phyloP scores from a whole-genome alignment of 176 grass and related monocot genomes.

The Musa troglodytarum region DNA sequence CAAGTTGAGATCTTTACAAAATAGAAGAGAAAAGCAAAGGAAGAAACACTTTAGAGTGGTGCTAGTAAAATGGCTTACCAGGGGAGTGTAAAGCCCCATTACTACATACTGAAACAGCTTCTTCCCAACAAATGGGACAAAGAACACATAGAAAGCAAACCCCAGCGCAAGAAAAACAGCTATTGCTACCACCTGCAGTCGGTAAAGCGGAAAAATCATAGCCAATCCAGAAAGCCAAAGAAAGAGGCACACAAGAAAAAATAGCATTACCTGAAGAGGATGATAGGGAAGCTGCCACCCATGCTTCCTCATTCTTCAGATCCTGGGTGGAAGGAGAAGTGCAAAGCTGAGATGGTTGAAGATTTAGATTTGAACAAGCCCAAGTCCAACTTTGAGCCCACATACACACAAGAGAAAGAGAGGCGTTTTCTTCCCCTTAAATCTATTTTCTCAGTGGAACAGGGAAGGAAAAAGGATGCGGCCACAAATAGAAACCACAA shows the following conservation, averaged over 20 bases:
- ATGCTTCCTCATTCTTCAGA: slow-evolving; percentile 76
- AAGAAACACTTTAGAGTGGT: not conserved
- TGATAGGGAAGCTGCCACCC: slow-evolving; percentile 98
- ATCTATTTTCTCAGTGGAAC: not conserved
- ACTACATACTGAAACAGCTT: slow-evolving; percentile 48
- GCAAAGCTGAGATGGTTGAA: slow-evolving; percentile 1
- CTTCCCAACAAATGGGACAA: slow-evolving; percentile 80
- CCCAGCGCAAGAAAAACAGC: slow-evolving; percentile 85
- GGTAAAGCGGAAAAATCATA: slow-evolving; percentile 7
- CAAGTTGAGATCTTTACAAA: not conserved
- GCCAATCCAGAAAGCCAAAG: slow-evolving; percentile 5
- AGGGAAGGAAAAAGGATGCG: not conserved
- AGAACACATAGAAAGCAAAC: slow-evolving; percentile 96
- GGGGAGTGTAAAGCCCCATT: slow-evolving; percentile 74
- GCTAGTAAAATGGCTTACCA: slow-evolving; percentile 37
- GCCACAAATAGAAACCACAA: not conserved
- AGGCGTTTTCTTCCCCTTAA: not conserved
- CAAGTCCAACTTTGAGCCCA: not conserved
- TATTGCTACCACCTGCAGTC: slow-evolving; percentile 77
- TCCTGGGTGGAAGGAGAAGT: not conserved
- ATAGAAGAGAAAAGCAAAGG: not conserved
- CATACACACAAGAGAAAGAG: not conserved
- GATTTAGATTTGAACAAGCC: not conserved
- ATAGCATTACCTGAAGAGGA: slow-evolving; percentile 62
- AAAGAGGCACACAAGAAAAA: not conserved